Percentiles rank a stretch among this genome's conserved stretches.
phyloP scores from a whole-genome alignment of 352 stramenopile genomes.

The Hyaloperonospora arabidopsidis region DNA sequence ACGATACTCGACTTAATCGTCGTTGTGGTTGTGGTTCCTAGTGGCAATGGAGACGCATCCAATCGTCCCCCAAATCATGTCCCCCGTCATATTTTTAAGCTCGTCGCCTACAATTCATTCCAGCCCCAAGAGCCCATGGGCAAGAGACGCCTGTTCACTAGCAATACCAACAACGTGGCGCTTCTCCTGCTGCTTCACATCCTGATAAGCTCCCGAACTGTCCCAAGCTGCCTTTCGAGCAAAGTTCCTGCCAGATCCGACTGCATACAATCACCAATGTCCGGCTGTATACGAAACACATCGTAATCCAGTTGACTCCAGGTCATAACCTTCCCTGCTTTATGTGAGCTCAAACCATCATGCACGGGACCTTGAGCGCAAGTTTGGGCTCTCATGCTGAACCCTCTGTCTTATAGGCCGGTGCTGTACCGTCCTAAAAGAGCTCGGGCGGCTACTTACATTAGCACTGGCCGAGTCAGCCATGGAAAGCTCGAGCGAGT shows the following conservation, averaged over 20 bases:
- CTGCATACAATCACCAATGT: too few species aligned
- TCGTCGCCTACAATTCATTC: constrained; percentile 51
- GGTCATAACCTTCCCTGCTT: constrained; percentile 1
- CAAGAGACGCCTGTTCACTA: constrained; percentile 48
- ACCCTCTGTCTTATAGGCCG: constrained; percentile 17
- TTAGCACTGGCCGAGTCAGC: constrained; percentile 8
- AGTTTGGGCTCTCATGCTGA: constrained; percentile 13
- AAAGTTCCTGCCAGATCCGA: too few species aligned
- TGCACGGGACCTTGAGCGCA: constrained; percentile 23
- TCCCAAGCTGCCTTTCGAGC: constrained; percentile 45
- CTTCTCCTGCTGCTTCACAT: constrained; percentile 44
- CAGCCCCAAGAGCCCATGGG: constrained; percentile 45
- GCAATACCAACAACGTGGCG: constrained; percentile 50
- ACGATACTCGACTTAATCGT: constrained; percentile 62
- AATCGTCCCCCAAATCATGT: constrained; percentile 60
- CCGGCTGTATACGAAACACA: not conserved
- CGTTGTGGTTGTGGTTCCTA: constrained; percentile 16
- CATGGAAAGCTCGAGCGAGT: constrained; percentile 34
- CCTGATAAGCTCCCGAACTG: constrained; percentile 50
- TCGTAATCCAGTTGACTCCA: constrained; percentile 12
- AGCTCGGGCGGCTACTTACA: constrained; percentile 10
- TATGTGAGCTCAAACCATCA: constrained; percentile 75
- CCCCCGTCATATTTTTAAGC: constrained; percentile 63
- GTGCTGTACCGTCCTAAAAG: constrained; percentile 12
- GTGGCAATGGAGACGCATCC: constrained; percentile 34